These are phyloP conservation scores for Candida broadrunensis DNA, from an alignment of 805 yeast genomes.

Conservation along the genomic window DNA sequence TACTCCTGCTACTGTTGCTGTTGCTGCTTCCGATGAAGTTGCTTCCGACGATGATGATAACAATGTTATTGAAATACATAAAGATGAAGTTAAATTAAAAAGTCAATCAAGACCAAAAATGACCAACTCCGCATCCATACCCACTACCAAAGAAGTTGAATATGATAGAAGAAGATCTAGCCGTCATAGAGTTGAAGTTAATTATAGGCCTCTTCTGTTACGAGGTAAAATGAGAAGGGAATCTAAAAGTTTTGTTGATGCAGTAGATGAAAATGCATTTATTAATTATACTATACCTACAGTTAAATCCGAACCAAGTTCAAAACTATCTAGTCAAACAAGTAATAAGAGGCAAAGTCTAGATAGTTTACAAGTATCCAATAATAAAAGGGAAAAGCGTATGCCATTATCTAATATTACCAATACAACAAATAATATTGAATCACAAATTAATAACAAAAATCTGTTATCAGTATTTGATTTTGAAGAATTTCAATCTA, in stretches of 20 bases:
- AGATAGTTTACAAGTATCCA: neutral
- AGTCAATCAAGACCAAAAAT: neutral
- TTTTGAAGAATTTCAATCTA: constrained; percentile 19
- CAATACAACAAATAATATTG: constrained; percentile 10
- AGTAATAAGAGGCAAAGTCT: neutral
- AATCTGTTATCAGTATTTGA: constrained; percentile 41
- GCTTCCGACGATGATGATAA: neutral
- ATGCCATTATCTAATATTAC: constrained; percentile 27
- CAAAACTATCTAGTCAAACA: neutral
- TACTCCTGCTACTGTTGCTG: neutral
- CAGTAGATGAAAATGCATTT: constrained; percentile 41
- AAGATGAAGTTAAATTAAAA: neutral
- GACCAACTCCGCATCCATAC: neutral
- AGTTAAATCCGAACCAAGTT: neutral
- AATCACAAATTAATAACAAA: neutral
- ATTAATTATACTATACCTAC: constrained; percentile 7
- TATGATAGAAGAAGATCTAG: constrained; percentile 31
- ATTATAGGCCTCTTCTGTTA: constrained; percentile 67
- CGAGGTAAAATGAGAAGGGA: constrained; percentile 69
- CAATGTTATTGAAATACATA: neutral
- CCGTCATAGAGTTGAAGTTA: constrained; percentile 55
- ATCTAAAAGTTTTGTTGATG: constrained; percentile 57
- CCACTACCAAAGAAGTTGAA: constrained; percentile 5
- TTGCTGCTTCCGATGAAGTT: neutral
- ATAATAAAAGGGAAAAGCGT: constrained; percentile 4